Base-by-base conservation (phyloP, 148 eudicot species). In the Arctostaphylos glauca region DNA sequence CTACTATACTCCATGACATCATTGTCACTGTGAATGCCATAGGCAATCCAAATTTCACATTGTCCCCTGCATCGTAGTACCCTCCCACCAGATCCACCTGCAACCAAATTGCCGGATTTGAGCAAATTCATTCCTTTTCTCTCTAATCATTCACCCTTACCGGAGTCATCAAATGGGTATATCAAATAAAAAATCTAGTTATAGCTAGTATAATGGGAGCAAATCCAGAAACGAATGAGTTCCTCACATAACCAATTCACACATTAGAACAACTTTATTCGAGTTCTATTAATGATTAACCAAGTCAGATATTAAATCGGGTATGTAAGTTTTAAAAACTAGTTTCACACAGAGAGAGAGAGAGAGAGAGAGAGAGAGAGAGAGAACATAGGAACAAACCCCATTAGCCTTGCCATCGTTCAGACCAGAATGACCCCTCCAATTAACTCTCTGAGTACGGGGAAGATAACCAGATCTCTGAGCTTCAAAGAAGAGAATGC, bases 51-150 rank as follows among this genome's bases (percentile, higher is more conserved):
- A 96, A 96, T 86, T 94, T 96, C 85, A 96, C 99, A 87, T 96
- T 96, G 87, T 96, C 99, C 86, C 99, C 99, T 78, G 99, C 99
- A 88, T 96, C 99, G 82, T 96, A 94, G 85, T 96, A 96, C 75
- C 99, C 99, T 96, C 98, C 99, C 0, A 96, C 99, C 84, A 96
- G 91, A 92, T 96, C 90, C 92, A 96, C 94, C 99, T 96, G 81
- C 76, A 81, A 82, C 55, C 53, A 5, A n/a, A 7, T 9, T 77
- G 67, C 60, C 13, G 60, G 55, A 21, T 14, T 13, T 74, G 48
- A 70, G 3, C 74, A 9, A 23, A 23, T 64, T 64, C 13, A 0
- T 18, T 60, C 6, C 3, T 2, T 31, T 70, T 68, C 73, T n/a
- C 38, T 31, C 38, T 31, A 31, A 31, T 31, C 38, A 31, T 31